These are phyloP conservation scores for Teratosphaeria gauchensis DNA, from an alignment of 2,329 filamentous ascomycete genomes.

Conservation along the genomic window DNA sequence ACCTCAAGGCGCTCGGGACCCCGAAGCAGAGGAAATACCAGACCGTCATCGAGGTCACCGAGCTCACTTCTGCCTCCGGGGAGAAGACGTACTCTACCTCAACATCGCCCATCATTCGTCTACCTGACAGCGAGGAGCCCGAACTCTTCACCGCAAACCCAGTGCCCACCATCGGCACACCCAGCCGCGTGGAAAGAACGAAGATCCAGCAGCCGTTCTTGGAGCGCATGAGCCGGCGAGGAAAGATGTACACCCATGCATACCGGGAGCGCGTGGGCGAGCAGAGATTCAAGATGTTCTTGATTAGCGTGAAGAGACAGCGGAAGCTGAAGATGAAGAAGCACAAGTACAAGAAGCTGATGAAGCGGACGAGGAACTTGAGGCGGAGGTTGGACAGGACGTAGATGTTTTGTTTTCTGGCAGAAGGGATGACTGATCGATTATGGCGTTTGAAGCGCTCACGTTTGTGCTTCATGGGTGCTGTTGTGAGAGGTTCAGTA, in stretches of 20 bases:
- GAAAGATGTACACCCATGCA: slow-evolving; percentile 41
- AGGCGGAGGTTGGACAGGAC: slow-evolving; percentile 62
- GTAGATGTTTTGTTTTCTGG: slow-evolving; percentile 4
- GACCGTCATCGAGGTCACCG: slow-evolving; percentile 42
- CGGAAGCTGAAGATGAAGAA: slow-evolving; percentile 99
- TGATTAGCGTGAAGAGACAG: slow-evolving; percentile 86
- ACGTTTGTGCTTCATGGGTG: too few species aligned
- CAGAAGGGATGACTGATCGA: background rate
- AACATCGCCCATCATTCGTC: slow-evolving; percentile 39
- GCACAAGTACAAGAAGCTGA: slow-evolving; percentile 99
- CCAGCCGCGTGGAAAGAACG: slow-evolving; percentile 2
- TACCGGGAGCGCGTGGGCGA: slow-evolving; percentile 8
- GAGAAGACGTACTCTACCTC: slow-evolving; percentile 43
- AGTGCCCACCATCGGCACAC: background rate
- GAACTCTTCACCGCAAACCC: background rate
- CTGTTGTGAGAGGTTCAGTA: too few species aligned
- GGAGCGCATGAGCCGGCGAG: slow-evolving; percentile 58
- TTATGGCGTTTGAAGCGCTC: background rate
- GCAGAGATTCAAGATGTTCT: slow-evolving; percentile 48
- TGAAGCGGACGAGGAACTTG: slow-evolving; percentile 81
- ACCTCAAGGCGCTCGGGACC: background rate
- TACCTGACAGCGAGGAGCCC: slow-evolving; percentile 21
- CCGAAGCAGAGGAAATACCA: slow-evolving; percentile 29
- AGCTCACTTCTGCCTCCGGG: slow-evolving; percentile 42
- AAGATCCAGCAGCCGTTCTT: slow-evolving; percentile 45